Conservation (phyloP, 169 alveolate genomes). For the Perkinsus chesapeaki region DNA sequence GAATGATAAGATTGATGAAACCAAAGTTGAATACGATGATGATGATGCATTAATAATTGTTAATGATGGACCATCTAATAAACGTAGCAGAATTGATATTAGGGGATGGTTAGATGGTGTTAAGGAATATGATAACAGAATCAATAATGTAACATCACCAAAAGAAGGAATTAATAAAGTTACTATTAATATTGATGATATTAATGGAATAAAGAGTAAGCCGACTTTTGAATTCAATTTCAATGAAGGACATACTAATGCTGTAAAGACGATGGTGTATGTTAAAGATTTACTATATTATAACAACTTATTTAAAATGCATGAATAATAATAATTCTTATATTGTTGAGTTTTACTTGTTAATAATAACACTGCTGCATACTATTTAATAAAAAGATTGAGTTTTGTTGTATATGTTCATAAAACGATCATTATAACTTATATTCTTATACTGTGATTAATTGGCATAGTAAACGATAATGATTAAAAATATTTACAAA, state of each 20-base stretch:
- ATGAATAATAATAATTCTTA: neutral
- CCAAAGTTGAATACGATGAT: no score
- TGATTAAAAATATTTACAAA: no score
- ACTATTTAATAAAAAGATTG: neutral
- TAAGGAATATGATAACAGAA: neutral
- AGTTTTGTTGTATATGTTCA: no score
- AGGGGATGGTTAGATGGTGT: neutral
- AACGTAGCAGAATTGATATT: neutral
- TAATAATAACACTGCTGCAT: neutral
- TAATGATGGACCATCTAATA: neutral
- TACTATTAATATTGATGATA: neutral
- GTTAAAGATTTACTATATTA: neutral
- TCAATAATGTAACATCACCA: neutral
- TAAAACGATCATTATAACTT: no score
- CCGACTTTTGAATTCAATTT: neutral
- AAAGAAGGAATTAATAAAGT: neutral
- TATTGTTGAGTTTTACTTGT: no score
- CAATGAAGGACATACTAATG: neutral
- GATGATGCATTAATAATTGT: neutral
- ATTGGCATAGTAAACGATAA: neutral
- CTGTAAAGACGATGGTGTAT: neutral
- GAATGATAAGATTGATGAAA: no score
- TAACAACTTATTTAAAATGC: neutral
- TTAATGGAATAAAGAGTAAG: neutral
- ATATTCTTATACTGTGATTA: no score